Percentiles rank a stretch among this genome's conserved stretches.
Evolutionary conservation across 768 basidiomycete genomes (phyloP).

Genomic region (Termitomyces titanicus): DNA sequence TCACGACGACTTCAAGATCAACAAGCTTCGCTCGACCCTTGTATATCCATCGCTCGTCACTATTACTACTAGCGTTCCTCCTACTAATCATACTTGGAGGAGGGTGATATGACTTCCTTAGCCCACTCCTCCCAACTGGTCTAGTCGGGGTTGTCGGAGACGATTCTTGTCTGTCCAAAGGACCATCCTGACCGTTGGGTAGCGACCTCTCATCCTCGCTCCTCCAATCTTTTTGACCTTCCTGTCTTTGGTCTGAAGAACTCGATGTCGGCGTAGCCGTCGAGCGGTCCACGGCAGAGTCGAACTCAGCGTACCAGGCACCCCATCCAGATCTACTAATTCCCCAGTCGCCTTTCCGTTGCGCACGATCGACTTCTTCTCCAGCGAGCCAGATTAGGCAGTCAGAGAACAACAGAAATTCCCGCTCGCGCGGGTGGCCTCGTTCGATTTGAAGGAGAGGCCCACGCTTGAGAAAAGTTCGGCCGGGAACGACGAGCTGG

Average conservation of each 20-base stretch:
- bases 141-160: slow-evolving; percentile 18
- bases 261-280: slow-evolving; percentile 9
- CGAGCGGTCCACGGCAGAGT: slow-evolving; percentile 8
- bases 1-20: slow-evolving; percentile 72
- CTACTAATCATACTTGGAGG: slow-evolving; percentile 30
- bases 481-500: slow-evolving; percentile 76
- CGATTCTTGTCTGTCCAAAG: background rate
- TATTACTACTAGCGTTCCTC: slow-evolving; percentile 35
- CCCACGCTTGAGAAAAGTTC: slow-evolving; percentile 71
- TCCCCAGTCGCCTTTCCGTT: slow-evolving; percentile 31
- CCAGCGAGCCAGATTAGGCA: slow-evolving; percentile 72
- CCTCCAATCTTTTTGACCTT: slow-evolving; percentile 44
- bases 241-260: slow-evolving; percentile 18
- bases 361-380: slow-evolving; percentile 35
- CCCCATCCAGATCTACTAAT: slow-evolving; percentile 23
- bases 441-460: slow-evolving; percentile 54
- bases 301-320: slow-evolving; percentile 14
- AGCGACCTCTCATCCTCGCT: slow-evolving; percentile 54
- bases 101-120: slow-evolving; percentile 22
- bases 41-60: slow-evolving; percentile 70
- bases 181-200: slow-evolving; percentile 4
- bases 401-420: slow-evolving; percentile 83
- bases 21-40: slow-evolving; percentile 68
- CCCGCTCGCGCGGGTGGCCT: slow-evolving; percentile 49
- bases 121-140: slow-evolving; percentile 6